Evolutionary conservation across 73 alveolate genomes (phyloP).

Genomic region (Stentor coeruleus): DNA sequence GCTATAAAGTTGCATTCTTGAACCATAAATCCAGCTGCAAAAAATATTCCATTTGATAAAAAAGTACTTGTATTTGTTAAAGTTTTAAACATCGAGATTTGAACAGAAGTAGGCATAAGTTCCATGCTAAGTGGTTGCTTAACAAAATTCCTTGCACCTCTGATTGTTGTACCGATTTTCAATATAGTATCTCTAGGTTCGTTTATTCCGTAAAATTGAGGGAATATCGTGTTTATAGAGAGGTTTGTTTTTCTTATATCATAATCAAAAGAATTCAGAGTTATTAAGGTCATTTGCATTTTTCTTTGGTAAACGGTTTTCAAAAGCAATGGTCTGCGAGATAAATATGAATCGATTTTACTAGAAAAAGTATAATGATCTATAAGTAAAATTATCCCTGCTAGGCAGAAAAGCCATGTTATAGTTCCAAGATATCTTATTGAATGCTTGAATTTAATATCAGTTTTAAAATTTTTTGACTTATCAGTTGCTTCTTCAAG

Average conservation of each 20-base stretch:
- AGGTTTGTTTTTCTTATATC: too few species aligned
- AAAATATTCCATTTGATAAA: not conserved
- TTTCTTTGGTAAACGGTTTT: not conserved
- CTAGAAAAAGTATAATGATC: too few species aligned
- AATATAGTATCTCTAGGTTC: not conserved
- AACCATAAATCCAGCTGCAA: not conserved
- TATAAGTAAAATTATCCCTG: not conserved
- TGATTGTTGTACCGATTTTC: too few species aligned
- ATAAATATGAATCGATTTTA: too few species aligned
- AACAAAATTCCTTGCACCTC: not conserved
- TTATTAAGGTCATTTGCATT: not conserved
- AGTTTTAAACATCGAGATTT: too few species aligned
- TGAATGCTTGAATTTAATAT: not conserved
- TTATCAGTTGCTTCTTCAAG: not conserved
- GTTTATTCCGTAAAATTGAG: not conserved
- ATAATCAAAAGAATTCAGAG: not conserved
- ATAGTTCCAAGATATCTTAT: too few species aligned
- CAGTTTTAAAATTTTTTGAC: not conserved
- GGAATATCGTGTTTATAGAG: not conserved
- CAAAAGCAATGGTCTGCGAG: not conserved
- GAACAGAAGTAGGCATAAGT: not conserved
- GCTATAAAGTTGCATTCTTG: not conserved
- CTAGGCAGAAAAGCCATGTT: too few species aligned
- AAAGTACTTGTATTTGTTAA: not conserved
- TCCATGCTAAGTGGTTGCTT: not conserved